These are phyloP conservation scores for Ampelocalamus luodianensis DNA, from an alignment of 176 grass and related monocot species.

Conservation along the genomic window DNA sequence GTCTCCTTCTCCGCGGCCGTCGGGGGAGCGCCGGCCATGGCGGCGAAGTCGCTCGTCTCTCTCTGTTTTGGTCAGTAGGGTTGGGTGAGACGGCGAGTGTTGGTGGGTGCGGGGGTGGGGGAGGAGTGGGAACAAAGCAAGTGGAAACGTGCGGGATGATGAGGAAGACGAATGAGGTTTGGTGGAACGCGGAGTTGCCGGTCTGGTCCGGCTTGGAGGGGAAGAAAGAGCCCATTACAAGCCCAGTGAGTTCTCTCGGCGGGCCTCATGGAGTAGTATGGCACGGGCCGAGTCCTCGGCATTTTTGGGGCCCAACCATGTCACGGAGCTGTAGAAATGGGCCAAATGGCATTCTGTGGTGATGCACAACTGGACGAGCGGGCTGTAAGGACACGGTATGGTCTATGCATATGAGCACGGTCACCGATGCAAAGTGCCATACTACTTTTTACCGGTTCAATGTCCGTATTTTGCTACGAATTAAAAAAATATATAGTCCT, in stretches of 20 bases:
- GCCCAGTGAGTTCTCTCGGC: not conserved
- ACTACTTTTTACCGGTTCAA: too few relatives aligned
- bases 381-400: too few relatives aligned
- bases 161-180: not conserved
- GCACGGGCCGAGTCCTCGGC: not conserved
- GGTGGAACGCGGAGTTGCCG: too few relatives aligned
- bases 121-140: conserved; percentile 18
- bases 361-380: too few relatives aligned
- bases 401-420: too few relatives aligned
- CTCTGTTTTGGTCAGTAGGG: conserved; percentile 35
- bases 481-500: too few relatives aligned
- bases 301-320: not conserved
- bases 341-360: not conserved
- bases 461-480: too few relatives aligned
- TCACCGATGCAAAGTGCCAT: too few relatives aligned
- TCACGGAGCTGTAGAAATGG: not conserved
- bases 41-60: conserved; percentile 1
- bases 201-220: not conserved
- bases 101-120: not conserved
- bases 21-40: conserved; percentile 52
- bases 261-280: not conserved
- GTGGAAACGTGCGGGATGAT: conserved; percentile 34
- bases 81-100: conserved; percentile 38
- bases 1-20: conserved; percentile 54
- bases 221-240: conserved; percentile 11